Evolutionary conservation across 371 early-diverging fungal species (phyloP), one percentile per base, ranked within the genome.

Genomic region (Syncephalis fuscata): DNA sequence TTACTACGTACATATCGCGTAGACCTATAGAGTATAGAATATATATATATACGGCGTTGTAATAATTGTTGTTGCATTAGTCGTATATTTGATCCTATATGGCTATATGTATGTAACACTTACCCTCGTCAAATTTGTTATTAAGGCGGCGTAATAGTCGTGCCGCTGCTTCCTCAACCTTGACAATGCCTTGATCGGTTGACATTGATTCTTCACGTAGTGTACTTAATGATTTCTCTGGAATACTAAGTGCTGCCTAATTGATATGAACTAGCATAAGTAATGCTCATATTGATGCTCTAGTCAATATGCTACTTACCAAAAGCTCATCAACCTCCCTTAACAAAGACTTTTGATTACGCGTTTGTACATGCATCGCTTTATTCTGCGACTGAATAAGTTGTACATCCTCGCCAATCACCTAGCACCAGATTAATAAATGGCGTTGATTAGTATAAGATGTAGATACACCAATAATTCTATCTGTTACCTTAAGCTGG

Each of bases 401-500:
- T 62, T 84, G 86, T 48, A 92, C 89, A 63, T 92, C 92, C 60
- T 88, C 86, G 22, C 88, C 93, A 87, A 92, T 92, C 46, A 77
- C 73, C 84, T 85, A 57, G n/a, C n/a, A n/a, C n/a, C n/a, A n/a
- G n/a, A n/a, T n/a, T n/a, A n/a, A n/a, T n/a, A n/a, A n/a, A n/a
- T n/a, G n/a, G n/a, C n/a, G n/a, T n/a, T n/a, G n/a, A n/a, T n/a
- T n/a, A n/a, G n/a, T n/a, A n/a, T n/a, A n/a, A 27, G n/a, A 17
- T 46, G 14, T 26, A 2, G 3, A 17, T 46, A 24, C 26, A 11
- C 7, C 32, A 14, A 32, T 32, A 16, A 7, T n/a, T n/a, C n/a
- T n/a, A 4, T 27, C 15, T 24, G 27, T 54, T 73, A 80, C 87
- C 54, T 91, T 86, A 26, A 94, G 68, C 57, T 88, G 82, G n/a